Evolutionary conservation across 2,329 filamentous ascomycete species (phyloP).

Genomic region (Penicillium concentricum): DNA sequence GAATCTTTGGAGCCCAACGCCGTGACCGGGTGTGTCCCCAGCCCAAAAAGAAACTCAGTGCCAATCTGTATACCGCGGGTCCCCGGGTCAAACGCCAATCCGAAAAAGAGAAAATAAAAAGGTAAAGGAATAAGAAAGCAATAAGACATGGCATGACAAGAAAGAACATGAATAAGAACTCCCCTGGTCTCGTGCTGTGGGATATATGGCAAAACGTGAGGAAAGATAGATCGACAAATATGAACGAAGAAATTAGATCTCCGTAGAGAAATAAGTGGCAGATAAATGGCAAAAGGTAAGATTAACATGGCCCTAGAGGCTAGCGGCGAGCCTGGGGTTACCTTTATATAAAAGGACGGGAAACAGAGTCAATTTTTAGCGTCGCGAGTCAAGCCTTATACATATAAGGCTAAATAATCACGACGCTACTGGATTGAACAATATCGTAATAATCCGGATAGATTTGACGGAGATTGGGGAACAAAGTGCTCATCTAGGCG

Average conservation of each 20-base stretch:
- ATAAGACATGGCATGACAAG: constrained; percentile 1
- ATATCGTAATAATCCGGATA: neutral
- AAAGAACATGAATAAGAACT: constrained; percentile 10
- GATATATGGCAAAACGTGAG: constrained; percentile 23
- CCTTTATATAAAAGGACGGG: constrained; percentile 2
- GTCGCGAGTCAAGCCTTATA: neutral
- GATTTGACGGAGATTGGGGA: neutral
- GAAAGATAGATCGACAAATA: constrained; percentile 12
- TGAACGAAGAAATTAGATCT: constrained; percentile 14
- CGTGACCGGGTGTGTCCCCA: constrained; percentile 15
- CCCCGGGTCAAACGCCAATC: constrained; percentile 17
- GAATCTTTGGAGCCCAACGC: constrained; percentile 18
- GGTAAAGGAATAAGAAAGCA: neutral
- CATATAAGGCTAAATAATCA: neutral
- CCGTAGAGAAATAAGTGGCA: constrained; percentile 2
- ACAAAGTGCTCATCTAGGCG: constrained; percentile 30
- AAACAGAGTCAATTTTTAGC: neutral
- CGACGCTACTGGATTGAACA: neutral
- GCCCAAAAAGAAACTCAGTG: constrained; percentile 9
- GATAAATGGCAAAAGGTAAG: neutral
- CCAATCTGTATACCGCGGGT: constrained; percentile 25
- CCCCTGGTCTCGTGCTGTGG: constrained; percentile 24
- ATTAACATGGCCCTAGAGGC: neutral
- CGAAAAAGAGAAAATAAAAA: neutral
- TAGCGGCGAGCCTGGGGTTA: neutral